Evolutionary conservation across 2,329 filamentous ascomycete species (phyloP), one percentile per base, ranked within the genome.

Genomic region (Fusarium subglutinans): DNA sequence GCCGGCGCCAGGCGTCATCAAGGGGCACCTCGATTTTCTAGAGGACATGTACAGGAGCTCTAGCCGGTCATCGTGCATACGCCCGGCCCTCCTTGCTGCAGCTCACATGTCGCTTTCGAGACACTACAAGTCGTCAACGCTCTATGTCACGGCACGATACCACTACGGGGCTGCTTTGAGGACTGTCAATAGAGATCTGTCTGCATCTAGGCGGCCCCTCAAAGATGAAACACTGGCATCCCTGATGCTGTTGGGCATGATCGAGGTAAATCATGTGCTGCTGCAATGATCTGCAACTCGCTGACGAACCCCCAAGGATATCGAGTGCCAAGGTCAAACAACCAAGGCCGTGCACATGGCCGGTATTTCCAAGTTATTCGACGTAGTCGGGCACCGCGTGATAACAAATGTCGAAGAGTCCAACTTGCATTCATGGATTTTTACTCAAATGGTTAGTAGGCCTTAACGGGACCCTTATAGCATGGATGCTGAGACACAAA

Each of bases 221-320:
- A 73, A 56, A 48, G 60, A 73, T 30, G 70, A 73, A 35, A 73
- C 59, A 8, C 40, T 73, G 24, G 66, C 45, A 24, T 73, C 70
- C 13, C 53, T 73, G 8, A 73, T 73, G 70, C 56, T 73, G 18
- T 37, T 73, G 24, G 70, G 70, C 18, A 73, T 73, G 69, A 66
- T 73, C 22, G 70, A 73, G 60, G 70, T 64, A 45, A 35, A 17
- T 37, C 70, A 30, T 40, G 37, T n/a, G 26, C 28, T 22, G 47
- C 28, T 22, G 51, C 28, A 24, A 61, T 51, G 40, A 61, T 68
- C 58, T 55, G 24, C 53, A 43, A 10, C 38, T 43, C 18, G 28
- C 43, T 73, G 38, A 73, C 48, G 18, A 53, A 44, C n/a, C 28
- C 20, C 33, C 20, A 26, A 73, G 70, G 70, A 73, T 56, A 73